phyloP scores from a whole-genome alignment of 2,329 filamentous ascomycete species.

The Zasmidium angulare region DNA sequence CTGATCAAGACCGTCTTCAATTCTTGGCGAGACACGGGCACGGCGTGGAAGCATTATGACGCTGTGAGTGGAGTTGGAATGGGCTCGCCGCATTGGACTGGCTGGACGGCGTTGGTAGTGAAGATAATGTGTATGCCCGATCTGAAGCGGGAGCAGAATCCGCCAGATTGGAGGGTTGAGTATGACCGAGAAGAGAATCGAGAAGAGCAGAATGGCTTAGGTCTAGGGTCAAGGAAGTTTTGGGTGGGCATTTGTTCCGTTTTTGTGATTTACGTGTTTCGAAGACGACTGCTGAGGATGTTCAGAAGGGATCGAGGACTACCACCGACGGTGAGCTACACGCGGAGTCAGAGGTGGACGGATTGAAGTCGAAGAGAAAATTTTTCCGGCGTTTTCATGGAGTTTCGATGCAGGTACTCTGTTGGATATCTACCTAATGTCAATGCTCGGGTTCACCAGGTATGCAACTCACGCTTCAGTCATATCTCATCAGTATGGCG shows the following conservation, averaged over 20 bases:
- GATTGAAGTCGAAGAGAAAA: background rate
- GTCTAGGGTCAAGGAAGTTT: background rate
- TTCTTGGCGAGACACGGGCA: constrained; percentile 84
- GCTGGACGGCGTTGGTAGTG: constrained; percentile 93
- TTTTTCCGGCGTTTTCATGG: background rate
- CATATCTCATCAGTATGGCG: constrained; percentile 50
- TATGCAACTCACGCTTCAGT: background rate
- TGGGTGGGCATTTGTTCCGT: background rate
- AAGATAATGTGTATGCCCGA: constrained; percentile 95
- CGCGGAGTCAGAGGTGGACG: background rate
- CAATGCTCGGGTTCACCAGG: background rate
- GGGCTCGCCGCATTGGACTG: constrained; percentile 91
- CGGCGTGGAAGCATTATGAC: constrained; percentile 97
- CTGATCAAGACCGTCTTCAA: constrained; percentile 83
- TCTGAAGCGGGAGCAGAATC: background rate
- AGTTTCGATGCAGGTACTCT: background rate
- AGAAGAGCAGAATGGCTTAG: background rate
- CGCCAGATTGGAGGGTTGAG: background rate
- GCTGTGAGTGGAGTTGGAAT: constrained; percentile 85
- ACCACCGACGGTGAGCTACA: background rate
- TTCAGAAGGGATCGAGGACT: background rate
- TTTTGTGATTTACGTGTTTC: background rate
- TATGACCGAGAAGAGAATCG: background rate
- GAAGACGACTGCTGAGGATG: background rate
- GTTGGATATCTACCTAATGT: background rate